Percentiles rank a stretch among this genome's conserved stretches.
Conservation (phyloP, 2,329 filamentous ascomycete species). For the Fonsecaea pedrosoi region DNA sequence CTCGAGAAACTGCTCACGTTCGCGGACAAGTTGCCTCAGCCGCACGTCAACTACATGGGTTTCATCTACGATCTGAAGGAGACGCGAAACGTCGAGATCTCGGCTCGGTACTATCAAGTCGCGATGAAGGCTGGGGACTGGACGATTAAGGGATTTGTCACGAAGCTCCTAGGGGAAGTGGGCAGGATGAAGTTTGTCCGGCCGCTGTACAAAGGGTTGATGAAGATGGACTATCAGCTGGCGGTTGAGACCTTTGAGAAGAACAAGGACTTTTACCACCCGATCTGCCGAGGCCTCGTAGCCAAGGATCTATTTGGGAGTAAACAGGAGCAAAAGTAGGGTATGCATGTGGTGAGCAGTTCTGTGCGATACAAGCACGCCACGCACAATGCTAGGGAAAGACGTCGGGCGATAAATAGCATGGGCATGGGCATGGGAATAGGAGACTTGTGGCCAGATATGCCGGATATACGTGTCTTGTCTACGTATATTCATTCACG, state of each 20-base stretch:
- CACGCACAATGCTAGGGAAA: too few species aligned
- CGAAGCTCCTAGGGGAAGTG: slow-evolving; percentile 77
- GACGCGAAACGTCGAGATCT: slow-evolving; percentile 87
- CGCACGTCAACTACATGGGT: slow-evolving; percentile 75
- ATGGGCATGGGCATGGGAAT: not conserved
- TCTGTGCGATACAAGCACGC: not conserved
- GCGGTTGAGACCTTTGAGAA: slow-evolving; percentile 84
- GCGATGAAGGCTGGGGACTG: slow-evolving; percentile 76
- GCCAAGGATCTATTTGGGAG: slow-evolving; percentile 76
- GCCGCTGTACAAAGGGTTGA: slow-evolving; percentile 75
- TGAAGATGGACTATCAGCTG: slow-evolving; percentile 73
- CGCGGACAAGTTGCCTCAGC: slow-evolving; percentile 65
- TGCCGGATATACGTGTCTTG: too few species aligned
- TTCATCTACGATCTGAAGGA: slow-evolving; percentile 73
- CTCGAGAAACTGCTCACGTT: slow-evolving; percentile 78
- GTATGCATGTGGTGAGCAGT: not conserved
- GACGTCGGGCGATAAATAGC: not conserved
- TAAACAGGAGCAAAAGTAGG: slow-evolving; percentile 22
- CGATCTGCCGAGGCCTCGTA: slow-evolving; percentile 84
- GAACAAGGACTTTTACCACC: slow-evolving; percentile 93
- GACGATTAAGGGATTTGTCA: slow-evolving; percentile 72
- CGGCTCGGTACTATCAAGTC: slow-evolving; percentile 78
- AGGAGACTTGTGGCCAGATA: too few species aligned
- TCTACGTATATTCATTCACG: too few species aligned
- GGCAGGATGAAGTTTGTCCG: slow-evolving; percentile 98